A percentile compares a stretch with the other conserved stretches of the same genome.
These are phyloP conservation scores for Globisporangium cederbergense DNA, from an alignment of 352 stramenopile genomes.

Conservation along the genomic window DNA sequence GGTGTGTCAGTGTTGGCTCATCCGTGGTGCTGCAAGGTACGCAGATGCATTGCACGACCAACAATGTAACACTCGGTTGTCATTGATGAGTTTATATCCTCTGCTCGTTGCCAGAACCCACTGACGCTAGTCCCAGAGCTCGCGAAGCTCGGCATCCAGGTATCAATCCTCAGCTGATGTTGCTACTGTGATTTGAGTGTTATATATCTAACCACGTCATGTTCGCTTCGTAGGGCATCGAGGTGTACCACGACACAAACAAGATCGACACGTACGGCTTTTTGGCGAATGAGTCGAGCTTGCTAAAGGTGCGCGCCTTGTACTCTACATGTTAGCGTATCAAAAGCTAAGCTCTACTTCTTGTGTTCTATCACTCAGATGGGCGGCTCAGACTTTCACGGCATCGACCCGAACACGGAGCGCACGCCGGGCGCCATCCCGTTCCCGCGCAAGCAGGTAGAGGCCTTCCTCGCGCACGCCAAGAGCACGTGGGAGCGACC, in stretches of 20 bases:
- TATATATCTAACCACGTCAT: background rate
- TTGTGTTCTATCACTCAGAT: constrained; percentile 30
- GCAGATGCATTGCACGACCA: background rate
- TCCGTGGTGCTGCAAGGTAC: constrained; percentile 82
- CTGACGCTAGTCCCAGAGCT: constrained; percentile 66
- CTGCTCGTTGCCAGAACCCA: constrained; percentile 37
- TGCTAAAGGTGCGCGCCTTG: constrained; percentile 50
- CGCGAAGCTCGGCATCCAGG: constrained; percentile 72
- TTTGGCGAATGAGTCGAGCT: constrained; percentile 63
- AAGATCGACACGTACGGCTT: constrained; percentile 84
- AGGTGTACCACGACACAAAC: constrained; percentile 76
- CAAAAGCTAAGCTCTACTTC: background rate
- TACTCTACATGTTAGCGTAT: background rate
- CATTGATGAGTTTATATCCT: background rate
- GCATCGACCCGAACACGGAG: constrained; percentile 70
- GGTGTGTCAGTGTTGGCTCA: constrained; percentile 82
- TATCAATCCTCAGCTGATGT: constrained; percentile 11
- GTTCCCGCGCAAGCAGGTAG: constrained; percentile 64
- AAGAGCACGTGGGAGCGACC: constrained; percentile 65
- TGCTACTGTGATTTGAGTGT: background rate
- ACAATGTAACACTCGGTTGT: background rate
- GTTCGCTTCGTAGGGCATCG: constrained; percentile 45
- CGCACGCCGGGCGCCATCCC: constrained; percentile 71
- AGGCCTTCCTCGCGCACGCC: constrained; percentile 66
- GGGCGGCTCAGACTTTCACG: constrained; percentile 83